Conservation (phyloP, 2,329 filamentous ascomycete species). For the Dryadomyces sulphureus region DNA sequence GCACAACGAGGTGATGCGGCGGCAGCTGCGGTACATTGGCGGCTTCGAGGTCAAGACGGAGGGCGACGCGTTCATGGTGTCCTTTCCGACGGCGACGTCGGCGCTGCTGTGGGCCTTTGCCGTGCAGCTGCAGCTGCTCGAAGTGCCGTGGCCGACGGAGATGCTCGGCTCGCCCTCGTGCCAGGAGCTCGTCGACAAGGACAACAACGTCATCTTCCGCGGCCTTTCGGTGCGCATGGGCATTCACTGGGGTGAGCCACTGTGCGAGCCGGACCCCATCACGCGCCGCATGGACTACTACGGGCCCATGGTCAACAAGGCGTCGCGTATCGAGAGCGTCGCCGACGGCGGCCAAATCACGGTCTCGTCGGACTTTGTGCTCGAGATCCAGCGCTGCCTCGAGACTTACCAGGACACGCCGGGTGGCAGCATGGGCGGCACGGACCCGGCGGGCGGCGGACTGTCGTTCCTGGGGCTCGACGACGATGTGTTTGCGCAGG, state of each 20-base stretch:
- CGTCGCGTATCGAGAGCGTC: slow-evolving; percentile 82
- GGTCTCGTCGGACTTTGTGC: slow-evolving; percentile 92
- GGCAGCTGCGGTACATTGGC: slow-evolving; percentile 82
- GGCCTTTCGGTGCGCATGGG: slow-evolving; percentile 95
- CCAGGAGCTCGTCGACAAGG: slow-evolving; percentile 67
- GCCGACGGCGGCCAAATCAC: slow-evolving; percentile 96
- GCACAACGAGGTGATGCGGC: slow-evolving; percentile 92
- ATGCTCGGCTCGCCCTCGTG: slow-evolving; percentile 78
- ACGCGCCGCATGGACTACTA: slow-evolving; percentile 99
- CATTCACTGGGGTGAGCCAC: slow-evolving; percentile 86
- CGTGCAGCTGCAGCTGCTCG: slow-evolving; percentile 74
- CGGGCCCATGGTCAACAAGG: slow-evolving; percentile 97
- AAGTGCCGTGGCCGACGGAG: slow-evolving; percentile 86
- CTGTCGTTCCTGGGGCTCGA: slow-evolving; percentile 53
- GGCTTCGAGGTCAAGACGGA: slow-evolving; percentile 99
- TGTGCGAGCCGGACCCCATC: slow-evolving; percentile 90
- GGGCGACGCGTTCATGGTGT: slow-evolving; percentile 99
- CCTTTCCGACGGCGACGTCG: slow-evolving; percentile 89
- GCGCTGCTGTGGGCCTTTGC: slow-evolving; percentile 94
- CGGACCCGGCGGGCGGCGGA: slow-evolving; percentile 30
- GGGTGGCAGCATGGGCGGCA: slow-evolving; percentile 22
- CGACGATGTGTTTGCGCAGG: slow-evolving; percentile 57
- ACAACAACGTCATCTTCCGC: slow-evolving; percentile 81
- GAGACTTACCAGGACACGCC: slow-evolving; percentile 85
- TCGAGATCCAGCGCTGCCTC: slow-evolving; percentile 81